Conservation (phyloP, 2,329 filamentous ascomycete species). For the Endoconidiophora polonica region DNA sequence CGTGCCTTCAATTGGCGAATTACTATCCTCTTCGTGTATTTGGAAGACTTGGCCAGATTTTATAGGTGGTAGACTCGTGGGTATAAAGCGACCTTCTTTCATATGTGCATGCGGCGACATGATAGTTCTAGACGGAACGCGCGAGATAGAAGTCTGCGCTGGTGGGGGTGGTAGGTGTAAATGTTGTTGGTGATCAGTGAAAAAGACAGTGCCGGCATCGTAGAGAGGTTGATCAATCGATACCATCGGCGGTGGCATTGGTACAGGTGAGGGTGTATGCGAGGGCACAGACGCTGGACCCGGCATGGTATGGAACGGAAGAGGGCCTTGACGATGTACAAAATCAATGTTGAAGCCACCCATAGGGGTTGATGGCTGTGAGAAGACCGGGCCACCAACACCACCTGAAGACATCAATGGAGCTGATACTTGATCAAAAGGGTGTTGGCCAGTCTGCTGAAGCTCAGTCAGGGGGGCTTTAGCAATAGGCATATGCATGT, state of each 20-base stretch:
- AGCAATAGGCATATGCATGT: too few species aligned
- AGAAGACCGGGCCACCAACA: neutral
- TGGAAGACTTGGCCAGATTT: constrained; percentile 11
- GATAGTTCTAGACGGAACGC: constrained; percentile 3
- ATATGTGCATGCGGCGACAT: constrained; percentile 1
- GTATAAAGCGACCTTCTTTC: constrained; percentile 4
- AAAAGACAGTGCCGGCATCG: neutral
- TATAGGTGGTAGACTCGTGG: constrained; percentile 8
- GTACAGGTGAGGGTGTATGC: neutral
- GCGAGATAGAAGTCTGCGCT: neutral
- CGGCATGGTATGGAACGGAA: constrained; percentile 5
- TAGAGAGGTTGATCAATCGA: neutral
- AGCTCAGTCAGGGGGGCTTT: too few species aligned
- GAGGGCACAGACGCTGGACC: neutral
- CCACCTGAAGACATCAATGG: too few species aligned
- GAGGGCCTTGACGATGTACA: constrained; percentile 1
- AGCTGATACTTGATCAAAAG: too few species aligned
- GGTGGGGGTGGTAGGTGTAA: neutral
- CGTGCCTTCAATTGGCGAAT: constrained; percentile 9
- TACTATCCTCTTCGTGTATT: constrained; percentile 12
- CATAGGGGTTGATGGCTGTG: neutral
- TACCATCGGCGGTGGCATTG: neutral
- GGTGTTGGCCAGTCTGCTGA: too few species aligned
- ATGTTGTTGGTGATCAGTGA: neutral
- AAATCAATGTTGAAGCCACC: constrained; percentile 6